Percentiles rank a stretch among this genome's conserved stretches.
Conservation (phyloP, 192 early-diverging fungal species). For the Coemansia sp. region DNA sequence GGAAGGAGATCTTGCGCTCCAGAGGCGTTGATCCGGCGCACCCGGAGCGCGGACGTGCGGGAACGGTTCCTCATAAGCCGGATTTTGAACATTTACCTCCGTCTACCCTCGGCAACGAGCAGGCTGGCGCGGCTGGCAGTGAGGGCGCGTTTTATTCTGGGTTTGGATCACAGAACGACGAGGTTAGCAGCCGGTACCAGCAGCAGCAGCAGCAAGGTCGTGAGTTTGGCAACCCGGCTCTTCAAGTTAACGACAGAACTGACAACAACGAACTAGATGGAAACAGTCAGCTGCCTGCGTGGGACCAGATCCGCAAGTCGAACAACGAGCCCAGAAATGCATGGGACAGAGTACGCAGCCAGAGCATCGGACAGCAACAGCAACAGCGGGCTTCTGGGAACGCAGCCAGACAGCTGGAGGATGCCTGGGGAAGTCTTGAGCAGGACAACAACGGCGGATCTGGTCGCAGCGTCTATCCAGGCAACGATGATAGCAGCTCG, state of each 20-base stretch:
- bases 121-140: neutral
- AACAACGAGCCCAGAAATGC: slow-evolving; percentile 11
- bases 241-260: neutral
- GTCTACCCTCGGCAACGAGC: slow-evolving; percentile 14
- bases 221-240: slow-evolving; percentile 18
- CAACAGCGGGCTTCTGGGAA: neutral
- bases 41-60: slow-evolving; percentile 16
- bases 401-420: slow-evolving; percentile 12
- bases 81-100: slow-evolving; percentile 28
- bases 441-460: slow-evolving; percentile 6
- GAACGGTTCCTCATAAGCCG: slow-evolving; percentile 1
- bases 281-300: slow-evolving; percentile 15
- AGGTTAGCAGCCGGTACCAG: slow-evolving; percentile 8
- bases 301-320: slow-evolving; percentile 29
- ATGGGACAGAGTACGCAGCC: slow-evolving; percentile 38
- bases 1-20: slow-evolving; percentile 28
- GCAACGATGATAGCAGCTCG: neutral
- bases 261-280: neutral
- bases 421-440: slow-evolving; percentile 23
- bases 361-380: slow-evolving; percentile 7
- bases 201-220: slow-evolving; percentile 1
- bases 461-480: neutral
- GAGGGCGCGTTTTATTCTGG: neutral
- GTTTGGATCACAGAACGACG: slow-evolving; percentile 2
- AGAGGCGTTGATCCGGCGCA: slow-evolving; percentile 32